Conservation (phyloP, 2,329 filamentous ascomycete species). For the Arthroderma sp. region DNA sequence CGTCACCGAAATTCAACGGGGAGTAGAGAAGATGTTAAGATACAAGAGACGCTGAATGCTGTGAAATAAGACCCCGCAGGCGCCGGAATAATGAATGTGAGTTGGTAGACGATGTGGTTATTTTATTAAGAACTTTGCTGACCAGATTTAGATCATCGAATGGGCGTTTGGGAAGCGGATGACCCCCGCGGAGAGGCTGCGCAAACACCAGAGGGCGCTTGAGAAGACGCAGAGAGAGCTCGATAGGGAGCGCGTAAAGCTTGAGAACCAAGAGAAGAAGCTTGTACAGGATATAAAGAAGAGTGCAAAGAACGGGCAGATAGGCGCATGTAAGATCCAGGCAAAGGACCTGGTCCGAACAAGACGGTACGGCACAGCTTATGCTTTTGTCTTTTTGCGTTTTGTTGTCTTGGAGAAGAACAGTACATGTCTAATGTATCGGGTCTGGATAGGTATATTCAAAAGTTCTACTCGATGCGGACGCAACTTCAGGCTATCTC, state of each 20-base stretch:
- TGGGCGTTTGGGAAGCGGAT: slow-evolving; percentile 99
- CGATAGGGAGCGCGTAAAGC: slow-evolving; percentile 84
- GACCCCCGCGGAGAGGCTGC: slow-evolving; percentile 62
- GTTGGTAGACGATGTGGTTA: not conserved
- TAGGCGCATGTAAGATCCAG: slow-evolving; percentile 97
- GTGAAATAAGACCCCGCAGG: not conserved
- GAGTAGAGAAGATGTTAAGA: not conserved
- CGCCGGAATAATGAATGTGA: slow-evolving; percentile 5
- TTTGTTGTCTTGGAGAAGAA: not conserved
- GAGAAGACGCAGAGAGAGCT: slow-evolving; percentile 96
- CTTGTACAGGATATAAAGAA: slow-evolving; percentile 93
- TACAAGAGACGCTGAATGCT: not conserved
- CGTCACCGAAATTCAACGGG: not conserved
- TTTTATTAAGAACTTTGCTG: not conserved
- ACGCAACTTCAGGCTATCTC: slow-evolving; percentile 95
- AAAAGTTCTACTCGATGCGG: slow-evolving; percentile 98
- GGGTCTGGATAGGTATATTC: slow-evolving; percentile 56
- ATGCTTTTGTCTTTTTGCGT: not conserved
- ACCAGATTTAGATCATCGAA: slow-evolving; percentile 65
- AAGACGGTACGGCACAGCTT: slow-evolving; percentile 46
- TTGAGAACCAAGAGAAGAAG: slow-evolving; percentile 98
- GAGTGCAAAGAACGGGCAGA: slow-evolving; percentile 93
- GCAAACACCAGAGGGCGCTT: slow-evolving; percentile 78
- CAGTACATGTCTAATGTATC: not conserved
- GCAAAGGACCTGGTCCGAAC: slow-evolving; percentile 94